Evolutionary conservation across 2,329 filamentous ascomycete genomes (phyloP), one percentile per base, ranked within the genome.

Genomic region (Pezicula rhizophila): DNA sequence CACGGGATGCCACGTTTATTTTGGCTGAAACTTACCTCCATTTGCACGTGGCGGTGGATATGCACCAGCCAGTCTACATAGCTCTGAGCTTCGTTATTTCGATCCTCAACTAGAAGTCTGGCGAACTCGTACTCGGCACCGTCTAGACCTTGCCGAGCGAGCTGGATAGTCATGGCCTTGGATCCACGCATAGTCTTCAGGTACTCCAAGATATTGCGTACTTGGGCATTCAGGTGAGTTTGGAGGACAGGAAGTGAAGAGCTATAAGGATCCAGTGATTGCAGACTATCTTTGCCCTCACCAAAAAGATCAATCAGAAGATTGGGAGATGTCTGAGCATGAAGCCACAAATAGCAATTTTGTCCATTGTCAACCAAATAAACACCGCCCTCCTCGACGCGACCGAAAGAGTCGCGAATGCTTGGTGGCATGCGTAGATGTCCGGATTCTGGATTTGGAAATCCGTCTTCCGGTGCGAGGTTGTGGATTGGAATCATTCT

Each of bases 41-140:
- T 75, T 65, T 96, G 91, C 56, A 99, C 93, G 58, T 87, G 84
- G 60, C 92, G 85, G 70, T 99, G 93, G 54, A 97, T 78, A 68
- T 96, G 88, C 50, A 99, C 93, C 62, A 99, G 75, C 93, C 93
- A 99, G 70, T 99, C 93, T 31, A 97, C 93, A 68, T 97, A 99
- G 65, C 88, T 95, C 70, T 95, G 91, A 33, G 93, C 93, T 71
- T 99, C 93, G 58, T 96, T 96, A 67, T 97, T 97, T 56, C 93
- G 80, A 64, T 99, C 93, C 70, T 99, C 93, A 28, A 96, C 83
- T 57, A 99, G 69, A 69, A 95, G 75, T 46, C 91, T 77, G 7
- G 93, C 93, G 73, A 97, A 99, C 68, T 99, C 93, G 62, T 90
- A 97, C 68, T 99, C 93, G 3, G 91, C 89, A 1, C 93, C 93